Evolutionary conservation across 2,329 filamentous ascomycete species (phyloP).

Genomic region (Ceratocystis albifundus): DNA sequence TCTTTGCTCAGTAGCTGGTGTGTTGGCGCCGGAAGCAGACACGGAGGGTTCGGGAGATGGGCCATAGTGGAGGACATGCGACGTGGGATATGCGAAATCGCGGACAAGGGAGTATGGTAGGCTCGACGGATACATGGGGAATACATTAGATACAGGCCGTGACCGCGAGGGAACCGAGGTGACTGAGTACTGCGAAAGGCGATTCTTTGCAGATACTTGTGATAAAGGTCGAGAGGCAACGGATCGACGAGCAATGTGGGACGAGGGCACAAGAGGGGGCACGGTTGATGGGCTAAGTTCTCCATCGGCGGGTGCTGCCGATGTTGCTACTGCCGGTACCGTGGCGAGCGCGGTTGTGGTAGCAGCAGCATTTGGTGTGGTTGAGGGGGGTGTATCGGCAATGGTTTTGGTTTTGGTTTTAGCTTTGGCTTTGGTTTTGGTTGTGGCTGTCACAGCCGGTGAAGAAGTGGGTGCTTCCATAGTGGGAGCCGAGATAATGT

Average conservation of each 20-base stretch:
- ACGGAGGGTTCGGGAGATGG: constrained; percentile 63
- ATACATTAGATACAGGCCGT: constrained; percentile 67
- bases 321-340: constrained; percentile 25
- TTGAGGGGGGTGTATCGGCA: constrained; percentile 26
- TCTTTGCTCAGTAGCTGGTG: constrained; percentile 67
- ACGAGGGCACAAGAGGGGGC: constrained; percentile 46
- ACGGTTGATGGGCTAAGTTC: constrained; percentile 45
- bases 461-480: constrained; percentile 8
- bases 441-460: not conserved
- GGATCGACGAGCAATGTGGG: constrained; percentile 45
- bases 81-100: constrained; percentile 82
- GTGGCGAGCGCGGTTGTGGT: constrained; percentile 41
- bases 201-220: constrained; percentile 60
- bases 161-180: constrained; percentile 58
- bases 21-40: constrained; percentile 68
- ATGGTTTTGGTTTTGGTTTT: constrained; percentile 23
- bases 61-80: constrained; percentile 85
- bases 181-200: constrained; percentile 73
- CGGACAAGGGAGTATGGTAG: constrained; percentile 81
- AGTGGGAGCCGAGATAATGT: not conserved
- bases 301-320: constrained; percentile 28
- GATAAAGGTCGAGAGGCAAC: constrained; percentile 56
- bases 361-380: constrained; percentile 25
- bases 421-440: not conserved
- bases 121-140: constrained; percentile 74